phyloP scores from a whole-genome alignment of 2,329 filamentous ascomycete species.

The Cordyceps cicadae region DNA sequence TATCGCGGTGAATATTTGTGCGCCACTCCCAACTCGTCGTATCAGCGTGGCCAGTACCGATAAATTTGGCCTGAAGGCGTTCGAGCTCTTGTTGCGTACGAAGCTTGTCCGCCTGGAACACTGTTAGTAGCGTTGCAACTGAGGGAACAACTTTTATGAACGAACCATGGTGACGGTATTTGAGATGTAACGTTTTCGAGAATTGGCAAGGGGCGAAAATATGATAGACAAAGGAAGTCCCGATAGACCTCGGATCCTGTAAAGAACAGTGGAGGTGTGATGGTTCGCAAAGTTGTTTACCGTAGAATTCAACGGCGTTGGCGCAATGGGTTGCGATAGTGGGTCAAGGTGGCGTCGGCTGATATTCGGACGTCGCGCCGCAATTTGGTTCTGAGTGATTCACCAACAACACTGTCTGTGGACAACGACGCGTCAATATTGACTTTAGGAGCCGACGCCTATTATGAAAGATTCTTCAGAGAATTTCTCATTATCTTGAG shows the following conservation, averaged over 20 bases:
- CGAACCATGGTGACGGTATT: slow-evolving; percentile 20
- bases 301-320: no score
- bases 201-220: not conserved
- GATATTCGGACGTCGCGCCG: slow-evolving; percentile 9
- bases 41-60: slow-evolving; percentile 93
- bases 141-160: not conserved
- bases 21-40: slow-evolving; percentile 97
- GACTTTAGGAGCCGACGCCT: not conserved
- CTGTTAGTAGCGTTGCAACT: not conserved
- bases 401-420: not conserved
- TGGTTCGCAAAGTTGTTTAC: not conserved
- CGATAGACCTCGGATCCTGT: not conserved
- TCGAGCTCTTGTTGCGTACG: slow-evolving; percentile 97
- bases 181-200: no score
- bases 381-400: not conserved
- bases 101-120: slow-evolving; percentile 79
- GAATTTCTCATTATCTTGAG: not conserved
- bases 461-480: not conserved
- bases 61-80: slow-evolving; percentile 87
- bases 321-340: slow-evolving; percentile 3
- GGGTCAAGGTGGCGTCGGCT: not conserved
- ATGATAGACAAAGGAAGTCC: not conserved
- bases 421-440: not conserved
- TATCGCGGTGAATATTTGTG: slow-evolving; percentile 91
- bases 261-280: no score